Base-by-base conservation (phyloP, 2,329 filamentous ascomycete species). In the Dactylella cylindrospora region DNA sequence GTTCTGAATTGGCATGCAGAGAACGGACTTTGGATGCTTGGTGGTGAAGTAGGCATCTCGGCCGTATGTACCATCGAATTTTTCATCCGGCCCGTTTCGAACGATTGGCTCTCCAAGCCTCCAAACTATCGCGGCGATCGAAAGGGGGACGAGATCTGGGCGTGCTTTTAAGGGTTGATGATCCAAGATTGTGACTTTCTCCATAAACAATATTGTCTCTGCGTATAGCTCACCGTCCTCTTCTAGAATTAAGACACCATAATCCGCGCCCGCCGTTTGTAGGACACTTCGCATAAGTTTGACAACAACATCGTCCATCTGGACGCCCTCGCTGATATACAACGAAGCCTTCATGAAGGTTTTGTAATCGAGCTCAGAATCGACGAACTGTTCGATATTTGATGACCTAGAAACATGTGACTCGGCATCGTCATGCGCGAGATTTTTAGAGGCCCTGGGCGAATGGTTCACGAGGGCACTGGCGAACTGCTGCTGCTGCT, bases 71-170 rank as follows among this genome's bases (percentile, higher is more conserved):
- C 66, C 57, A 41, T 70, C 68, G 31, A 69, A 69, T 32, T 69
- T 68, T 23, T 68, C 59, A 36, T 69, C 68, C 26, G 68, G 64
- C 25, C 66, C 60, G 45, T 68, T 66, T 25, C 66, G 61, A 22
- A 68, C 74, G 82, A 66, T 84, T 79, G 33, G 81, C 75, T 50
- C 79, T 80, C 94, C 94, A 67, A 97, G 72, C 73, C 97, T 93
- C 26, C 97, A 93, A 23, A 96, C 80, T 66, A 98, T 97, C 73
- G 97, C 97, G 69, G 97, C 85, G 13, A 83, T 86, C 1, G 90
- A 90, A 40, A 97, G 90, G 5, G 96, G 76, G 65, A 97, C 67
- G 5, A 69, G 54, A 41, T 69, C 68, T 17, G 68, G 62, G 13
- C 68, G 65, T 36, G 62, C 66, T 15, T 69, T 62, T 6, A 69